Conservation (phyloP, 495 filamentous ascomycete species). For the Hyaloscypha hepaticicola region DNA sequence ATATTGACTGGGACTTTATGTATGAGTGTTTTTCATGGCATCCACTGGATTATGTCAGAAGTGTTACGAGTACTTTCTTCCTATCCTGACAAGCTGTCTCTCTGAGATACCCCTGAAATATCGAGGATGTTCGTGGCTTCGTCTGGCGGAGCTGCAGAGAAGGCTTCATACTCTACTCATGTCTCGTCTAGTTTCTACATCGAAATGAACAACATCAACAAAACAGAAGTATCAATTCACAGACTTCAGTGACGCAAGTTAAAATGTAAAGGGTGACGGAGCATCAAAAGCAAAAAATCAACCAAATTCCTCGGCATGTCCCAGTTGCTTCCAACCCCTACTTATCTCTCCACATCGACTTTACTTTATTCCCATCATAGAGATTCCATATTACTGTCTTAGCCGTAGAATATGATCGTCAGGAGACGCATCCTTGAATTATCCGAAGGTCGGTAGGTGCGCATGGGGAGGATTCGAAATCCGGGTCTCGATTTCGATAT, state of each 20-base stretch:
- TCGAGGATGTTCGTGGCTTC: neutral
- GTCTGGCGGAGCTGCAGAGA: neutral
- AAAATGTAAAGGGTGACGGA: neutral
- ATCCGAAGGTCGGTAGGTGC: no score
- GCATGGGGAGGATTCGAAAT: no score
- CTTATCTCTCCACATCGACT: no score
- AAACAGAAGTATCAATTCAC: neutral
- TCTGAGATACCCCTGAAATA: neutral
- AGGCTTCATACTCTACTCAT: neutral
- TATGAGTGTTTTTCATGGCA: neutral
- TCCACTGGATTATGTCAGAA: neutral
- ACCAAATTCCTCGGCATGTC: no score
- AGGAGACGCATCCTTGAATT: no score
- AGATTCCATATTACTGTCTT: no score
- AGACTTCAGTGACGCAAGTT: neutral
- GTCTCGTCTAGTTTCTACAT: neutral
- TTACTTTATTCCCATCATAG: no score
- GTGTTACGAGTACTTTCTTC: neutral
- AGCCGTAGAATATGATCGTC: no score
- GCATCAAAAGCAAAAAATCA: no score
- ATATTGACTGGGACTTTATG: no score
- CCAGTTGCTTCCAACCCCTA: no score
- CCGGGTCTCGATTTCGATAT: no score
- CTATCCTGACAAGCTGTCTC: neutral
- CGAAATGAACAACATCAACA: neutral